Percentiles rank a stretch among this genome's conserved stretches.
phyloP scores from a whole-genome alignment of 2,329 filamentous ascomycete species.

The Pyrenophora teres region DNA sequence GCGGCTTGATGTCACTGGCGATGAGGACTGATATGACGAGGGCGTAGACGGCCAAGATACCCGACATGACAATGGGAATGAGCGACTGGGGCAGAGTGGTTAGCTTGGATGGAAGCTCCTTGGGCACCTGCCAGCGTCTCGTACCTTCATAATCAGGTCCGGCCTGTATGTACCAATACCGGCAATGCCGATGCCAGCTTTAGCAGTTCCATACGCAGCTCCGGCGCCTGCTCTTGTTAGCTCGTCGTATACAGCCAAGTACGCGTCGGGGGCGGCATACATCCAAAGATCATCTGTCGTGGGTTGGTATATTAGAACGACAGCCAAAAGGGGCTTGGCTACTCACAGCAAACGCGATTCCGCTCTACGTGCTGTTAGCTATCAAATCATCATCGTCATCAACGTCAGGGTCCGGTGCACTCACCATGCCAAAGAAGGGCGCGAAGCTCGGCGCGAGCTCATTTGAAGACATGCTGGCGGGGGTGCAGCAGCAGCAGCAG shows the following conservation, averaged over 20 bases:
- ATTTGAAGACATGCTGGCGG: slow-evolving; percentile 26
- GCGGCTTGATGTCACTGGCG: slow-evolving; percentile 82
- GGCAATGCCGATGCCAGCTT: slow-evolving; percentile 85
- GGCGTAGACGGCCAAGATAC: slow-evolving; percentile 97
- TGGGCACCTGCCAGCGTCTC: neutral
- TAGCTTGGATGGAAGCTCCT: slow-evolving; percentile 27
- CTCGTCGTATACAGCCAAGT: slow-evolving; percentile 11
- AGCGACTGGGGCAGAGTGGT: slow-evolving; percentile 62
- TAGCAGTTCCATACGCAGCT: slow-evolving; percentile 85
- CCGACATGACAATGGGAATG: slow-evolving; percentile 95
- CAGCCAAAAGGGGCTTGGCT: slow-evolving; percentile 11
- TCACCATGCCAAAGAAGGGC: slow-evolving; percentile 86
- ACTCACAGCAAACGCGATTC: slow-evolving; percentile 71
- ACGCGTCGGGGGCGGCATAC: slow-evolving; percentile 56
- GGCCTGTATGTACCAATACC: slow-evolving; percentile 84
- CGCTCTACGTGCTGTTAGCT: slow-evolving; percentile 62
- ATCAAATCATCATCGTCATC: slow-evolving; percentile 21
- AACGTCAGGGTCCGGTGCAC: slow-evolving; percentile 37
- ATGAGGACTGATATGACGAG: slow-evolving; percentile 97
- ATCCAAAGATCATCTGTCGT: slow-evolving; percentile 75
- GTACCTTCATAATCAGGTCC: slow-evolving; percentile 88
- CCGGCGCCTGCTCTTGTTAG: slow-evolving; percentile 61
- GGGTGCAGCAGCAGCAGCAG: neutral
- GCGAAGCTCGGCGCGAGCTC: slow-evolving; percentile 73
- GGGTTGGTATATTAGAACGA: slow-evolving; percentile 29